A percentile compares a stretch with the other conserved stretches of the same genome.
Conservation (phyloP, 2,329 filamentous ascomycete genomes). For the Didymella exigua region DNA sequence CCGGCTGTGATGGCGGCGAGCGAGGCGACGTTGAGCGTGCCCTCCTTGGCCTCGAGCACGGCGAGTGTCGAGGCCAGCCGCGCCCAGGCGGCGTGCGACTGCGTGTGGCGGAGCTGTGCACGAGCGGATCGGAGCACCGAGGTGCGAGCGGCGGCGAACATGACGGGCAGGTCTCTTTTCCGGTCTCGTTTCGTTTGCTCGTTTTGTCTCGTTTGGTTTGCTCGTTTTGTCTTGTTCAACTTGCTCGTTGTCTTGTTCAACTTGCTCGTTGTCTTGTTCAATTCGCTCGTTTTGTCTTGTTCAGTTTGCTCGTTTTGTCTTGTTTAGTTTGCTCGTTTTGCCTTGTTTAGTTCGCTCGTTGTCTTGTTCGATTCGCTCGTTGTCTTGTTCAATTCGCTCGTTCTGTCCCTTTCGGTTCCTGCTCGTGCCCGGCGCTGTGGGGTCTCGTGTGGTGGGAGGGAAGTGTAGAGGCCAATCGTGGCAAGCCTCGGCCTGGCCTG, state of each 20-base stretch:
- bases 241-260: too few species aligned
- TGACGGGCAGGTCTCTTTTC: too few species aligned
- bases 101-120: constrained; percentile 52
- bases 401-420: not conserved
- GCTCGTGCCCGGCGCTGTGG: not conserved
- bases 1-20: constrained; percentile 86
- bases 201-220: not conserved
- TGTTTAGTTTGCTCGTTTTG: too few species aligned
- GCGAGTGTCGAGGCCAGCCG: constrained; percentile 86
- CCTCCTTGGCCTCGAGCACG: constrained; percentile 89
- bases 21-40: constrained; percentile 81
- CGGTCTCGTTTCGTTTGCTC: not conserved
- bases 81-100: constrained; percentile 61
- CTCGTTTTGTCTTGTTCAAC: too few species aligned
- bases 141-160: constrained; percentile 46
- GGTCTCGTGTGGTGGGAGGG: not conserved
- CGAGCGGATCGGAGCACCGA: constrained; percentile 47
- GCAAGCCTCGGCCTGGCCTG: constrained; percentile 15
- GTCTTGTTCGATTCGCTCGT: too few species aligned
- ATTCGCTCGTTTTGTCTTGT: too few species aligned
- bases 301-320: not conserved
- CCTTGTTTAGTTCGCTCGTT: too few species aligned
- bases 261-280: too few species aligned
- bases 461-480: not conserved
- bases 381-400: too few species aligned